Percentiles rank a stretch among this genome's conserved stretches.
Conservation (phyloP, 2,329 filamentous ascomycete genomes). For the Nemania sp. region DNA sequence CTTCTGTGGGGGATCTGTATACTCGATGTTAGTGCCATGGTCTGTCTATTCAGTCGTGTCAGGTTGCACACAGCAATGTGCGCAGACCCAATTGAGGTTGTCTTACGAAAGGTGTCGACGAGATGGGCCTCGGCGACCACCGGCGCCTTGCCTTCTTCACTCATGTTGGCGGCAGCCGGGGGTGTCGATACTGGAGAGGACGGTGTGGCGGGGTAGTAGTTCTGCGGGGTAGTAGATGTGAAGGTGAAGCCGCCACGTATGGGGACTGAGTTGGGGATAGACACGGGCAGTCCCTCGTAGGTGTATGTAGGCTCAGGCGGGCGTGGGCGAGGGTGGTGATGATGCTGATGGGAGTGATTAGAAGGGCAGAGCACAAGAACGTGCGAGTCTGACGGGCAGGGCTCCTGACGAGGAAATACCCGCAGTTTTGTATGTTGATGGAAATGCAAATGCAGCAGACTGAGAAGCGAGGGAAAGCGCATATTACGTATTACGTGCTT, state of each 20-base stretch:
- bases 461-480: conserved; percentile 3
- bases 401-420: conserved; percentile 29
- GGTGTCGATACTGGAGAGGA: conserved; percentile 34
- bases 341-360: conserved; percentile 8
- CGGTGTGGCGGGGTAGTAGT: conserved; percentile 30
- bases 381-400: conserved; percentile 34
- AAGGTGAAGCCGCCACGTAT: neutral
- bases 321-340: too few relatives aligned
- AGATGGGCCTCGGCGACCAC: conserved; percentile 81
- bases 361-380: conserved; percentile 27
- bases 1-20: conserved; percentile 71
- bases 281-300: neutral
- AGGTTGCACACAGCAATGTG: neutral
- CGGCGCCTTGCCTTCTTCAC: conserved; percentile 61
- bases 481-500: conserved; percentile 2
- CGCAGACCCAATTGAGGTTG: conserved; percentile 11
- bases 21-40: conserved; percentile 43
- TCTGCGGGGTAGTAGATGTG: conserved; percentile 25
- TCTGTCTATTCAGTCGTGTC: neutral
- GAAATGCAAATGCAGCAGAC: conserved; percentile 25
- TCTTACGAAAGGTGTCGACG: conserved; percentile 78
- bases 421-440: conserved; percentile 36
- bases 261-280: neutral
- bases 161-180: conserved; percentile 56
- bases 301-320: conserved; percentile 18